Base-by-base conservation (phyloP, 176 grass and related monocot genomes). In the Bothriochloa decipiens region DNA sequence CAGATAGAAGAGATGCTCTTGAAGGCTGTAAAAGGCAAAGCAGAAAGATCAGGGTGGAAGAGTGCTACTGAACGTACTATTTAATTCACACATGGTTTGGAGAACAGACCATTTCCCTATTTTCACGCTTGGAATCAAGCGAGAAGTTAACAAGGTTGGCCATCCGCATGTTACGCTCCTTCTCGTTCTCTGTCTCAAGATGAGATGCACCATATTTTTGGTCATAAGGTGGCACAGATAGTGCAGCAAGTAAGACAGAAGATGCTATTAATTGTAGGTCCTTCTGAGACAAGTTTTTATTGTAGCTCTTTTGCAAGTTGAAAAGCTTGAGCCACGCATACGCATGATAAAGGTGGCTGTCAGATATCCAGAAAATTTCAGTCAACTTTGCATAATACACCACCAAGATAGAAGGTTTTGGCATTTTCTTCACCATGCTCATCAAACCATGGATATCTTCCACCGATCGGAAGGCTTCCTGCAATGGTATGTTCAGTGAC, bases 271-370 rank as follows among this genome's bases (percentile, higher is more conserved):
- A 72, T 28, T 99, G 96, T 36, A 99, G 89, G 32, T 99, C 96
- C 81, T 99, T 99, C 65, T 94, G 96, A 17, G 90, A 92, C 32
- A 99, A 87, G 53, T 99, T 99, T 61, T 99, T 99, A 62, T 99
- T 99, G 75, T 96, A 99, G 70, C 89, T 96, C 86, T 99, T 99
- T 74, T 99, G 96, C 81, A 99, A 78, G 50, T 87, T 82, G 72
- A 99, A 99, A 83, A 99, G 91, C 83, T 96, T 99, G 72, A 99
- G 84, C 93, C 96, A 99, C 22, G 96, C 91, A 82, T 99, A 99
- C 1, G 96, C 96, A 85, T 96, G 91, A 70, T 99, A 95, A 32
- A 99, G 65, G 82, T 94, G 89, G 50, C 91, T 94, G 61, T 94
- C 91, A 7, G 97, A 93, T 83, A 94, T 92, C 91, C 93, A 99